Base-by-base conservation (phyloP, 371 early-diverging fungal genomes). In the Rhizopus delemar region DNA sequence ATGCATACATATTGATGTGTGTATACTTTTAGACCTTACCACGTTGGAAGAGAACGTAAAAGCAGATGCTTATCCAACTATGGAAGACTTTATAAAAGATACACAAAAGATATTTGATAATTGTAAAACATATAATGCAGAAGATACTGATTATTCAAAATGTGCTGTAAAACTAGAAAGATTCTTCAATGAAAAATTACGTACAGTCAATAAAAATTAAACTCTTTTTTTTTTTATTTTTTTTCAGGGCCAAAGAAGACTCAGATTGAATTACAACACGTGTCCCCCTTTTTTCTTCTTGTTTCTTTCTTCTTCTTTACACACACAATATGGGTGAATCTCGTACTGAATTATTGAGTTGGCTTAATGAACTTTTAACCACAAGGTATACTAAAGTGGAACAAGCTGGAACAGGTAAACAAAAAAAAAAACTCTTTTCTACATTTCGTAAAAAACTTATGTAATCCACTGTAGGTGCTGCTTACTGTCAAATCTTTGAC, bases 401-500 rank as follows among this genome's bases (percentile, higher is more conserved):
- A 71, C 95, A 95, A 64, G 84, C 90, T 51, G 97, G 98, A 51
- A 87, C 93, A 59, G 94, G 94, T 90, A 86, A 53, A 59, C 8
- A 12, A 39, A 12, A 39, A 11, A 38, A 11, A 38, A 12, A 39
- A 0, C 22, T 36, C 36, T 22, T 22, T 22, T 22, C 22, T 22
- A 22, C 22, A 22, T 22, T 22, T 22, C 22, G 2, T 22, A 2
- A 9, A 5, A 31, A n/a, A 32, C 5, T 31, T 5, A 13, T 35
- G 8, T 35, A 8, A 11, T n/a, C 7, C 51, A 28, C 35, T 22
- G 11, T 66, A 90, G 89, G 94, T 53, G 92, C 93, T 39, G 93
- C 87, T 8, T 91, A 94, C 69, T 93, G 92, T 77, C 93, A 94
- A 71, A 91, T 95, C 60, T 84, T 95, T 73, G 96, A 95, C 71